A percentile compares a stretch with the other conserved stretches of the same genome.
phyloP scores from a whole-genome alignment of 306 rosid genomes.

The Trifolium dubium region DNA sequence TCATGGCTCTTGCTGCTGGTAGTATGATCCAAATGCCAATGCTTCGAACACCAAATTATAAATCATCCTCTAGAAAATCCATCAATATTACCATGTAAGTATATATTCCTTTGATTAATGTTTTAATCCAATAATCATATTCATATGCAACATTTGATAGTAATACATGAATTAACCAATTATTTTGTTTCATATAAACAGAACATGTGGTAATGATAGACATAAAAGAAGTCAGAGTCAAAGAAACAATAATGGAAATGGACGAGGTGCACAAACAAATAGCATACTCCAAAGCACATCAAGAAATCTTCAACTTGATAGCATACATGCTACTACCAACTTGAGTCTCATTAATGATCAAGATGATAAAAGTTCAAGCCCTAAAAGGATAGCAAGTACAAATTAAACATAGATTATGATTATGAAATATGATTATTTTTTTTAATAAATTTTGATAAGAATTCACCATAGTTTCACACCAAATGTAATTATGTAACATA shows the following conservation, averaged over 20 bases:
- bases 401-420: not conserved
- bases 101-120: not conserved
- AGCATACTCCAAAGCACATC: not conserved
- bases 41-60: not conserved
- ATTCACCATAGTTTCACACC: not conserved
- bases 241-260: not conserved
- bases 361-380: not conserved
- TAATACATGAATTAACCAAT: not conserved
- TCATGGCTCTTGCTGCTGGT: conserved; percentile 16
- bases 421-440: not conserved
- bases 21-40: not conserved
- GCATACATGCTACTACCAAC: not conserved
- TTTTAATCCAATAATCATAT: not conserved
- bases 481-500: not conserved
- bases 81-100: conserved; percentile 28
- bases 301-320: not conserved
- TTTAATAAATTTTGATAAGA: not conserved
- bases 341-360: not conserved
- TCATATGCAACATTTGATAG: not conserved
- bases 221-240: not conserved
- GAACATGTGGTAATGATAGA: not conserved
- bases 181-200: not conserved
- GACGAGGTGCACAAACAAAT: not conserved
- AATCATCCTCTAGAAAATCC: not conserved
- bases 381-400: not conserved